A percentile compares a stretch with the other conserved stretches of the same genome.
Conservation (phyloP, 2,329 filamentous ascomycete species). For the Apiospora pterosperma region DNA sequence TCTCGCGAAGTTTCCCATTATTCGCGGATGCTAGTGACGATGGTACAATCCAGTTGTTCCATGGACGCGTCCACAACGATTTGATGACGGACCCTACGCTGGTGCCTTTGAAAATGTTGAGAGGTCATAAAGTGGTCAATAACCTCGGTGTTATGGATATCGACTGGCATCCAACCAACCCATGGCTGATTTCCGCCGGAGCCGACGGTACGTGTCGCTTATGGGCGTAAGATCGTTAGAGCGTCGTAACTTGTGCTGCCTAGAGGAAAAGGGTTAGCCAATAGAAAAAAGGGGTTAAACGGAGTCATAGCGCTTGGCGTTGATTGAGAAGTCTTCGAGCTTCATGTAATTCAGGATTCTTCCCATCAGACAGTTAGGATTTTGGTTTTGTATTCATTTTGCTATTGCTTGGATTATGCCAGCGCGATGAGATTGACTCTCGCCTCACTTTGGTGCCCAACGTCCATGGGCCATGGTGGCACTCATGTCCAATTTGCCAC, state of each 20-base stretch:
- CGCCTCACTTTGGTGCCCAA: background rate
- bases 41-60: slow-evolving; percentile 91
- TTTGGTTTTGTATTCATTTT: background rate
- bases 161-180: slow-evolving; percentile 92
- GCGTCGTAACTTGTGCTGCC: background rate
- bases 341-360: slow-evolving; percentile 5
- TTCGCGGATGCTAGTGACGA: slow-evolving; percentile 97
- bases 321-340: slow-evolving; percentile 5
- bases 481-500: background rate
- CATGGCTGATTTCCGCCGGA: slow-evolving; percentile 91
- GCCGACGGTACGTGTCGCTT: slow-evolving; percentile 89
- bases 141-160: slow-evolving; percentile 89
- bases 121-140: slow-evolving; percentile 81
- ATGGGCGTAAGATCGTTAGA: slow-evolving; percentile 61
- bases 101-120: slow-evolving; percentile 90
- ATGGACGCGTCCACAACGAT: slow-evolving; percentile 91
- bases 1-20: slow-evolving; percentile 75
- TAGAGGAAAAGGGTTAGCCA: background rate
- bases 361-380: background rate
- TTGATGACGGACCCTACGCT: slow-evolving; percentile 96
- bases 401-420: background rate
- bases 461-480: background rate
- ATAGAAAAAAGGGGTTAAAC: slow-evolving; percentile 5
- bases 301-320: slow-evolving; percentile 11
- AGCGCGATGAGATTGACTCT: background rate